A percentile compares a stretch with the other conserved stretches of the same genome.
phyloP scores from a whole-genome alignment of 805 yeast genomes.

The Saccharomyces cerevisiae region DNA sequence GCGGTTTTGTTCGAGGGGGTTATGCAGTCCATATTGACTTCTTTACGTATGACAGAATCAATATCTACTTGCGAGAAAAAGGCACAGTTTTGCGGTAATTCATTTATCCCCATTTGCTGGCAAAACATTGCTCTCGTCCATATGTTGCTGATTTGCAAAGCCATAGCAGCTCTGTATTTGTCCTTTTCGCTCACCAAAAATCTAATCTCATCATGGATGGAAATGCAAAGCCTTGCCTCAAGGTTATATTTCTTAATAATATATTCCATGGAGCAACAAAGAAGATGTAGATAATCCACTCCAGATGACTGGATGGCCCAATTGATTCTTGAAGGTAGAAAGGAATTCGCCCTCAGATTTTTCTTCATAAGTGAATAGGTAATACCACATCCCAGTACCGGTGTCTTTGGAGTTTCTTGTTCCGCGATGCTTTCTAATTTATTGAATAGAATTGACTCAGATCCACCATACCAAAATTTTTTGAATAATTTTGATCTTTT shows the following conservation, averaged over 20 bases:
- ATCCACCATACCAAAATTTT: conserved; percentile 74
- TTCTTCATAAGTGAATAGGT: conserved; percentile 69
- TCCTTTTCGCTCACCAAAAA: conserved; percentile 69
- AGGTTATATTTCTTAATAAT: conserved; percentile 54
- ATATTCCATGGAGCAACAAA: conserved; percentile 83
- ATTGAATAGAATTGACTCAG: conserved; percentile 88
- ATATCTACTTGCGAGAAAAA: conserved; percentile 91
- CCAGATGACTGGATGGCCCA: conserved; percentile 99
- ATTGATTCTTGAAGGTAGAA: conserved; percentile 82
- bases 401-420: conserved; percentile 74
- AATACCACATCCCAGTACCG: conserved; percentile 87
- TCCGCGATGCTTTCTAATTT: conserved; percentile 81
- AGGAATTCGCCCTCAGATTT: conserved; percentile 57
- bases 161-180: conserved; percentile 65
- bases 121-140: conserved; percentile 97
- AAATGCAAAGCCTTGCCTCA: conserved; percentile 69
- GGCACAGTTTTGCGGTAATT: conserved; percentile 91
- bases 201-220: conserved; percentile 94
- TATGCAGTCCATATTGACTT: conserved; percentile 82
- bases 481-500: conserved; percentile 28
- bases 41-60: conserved; percentile 81
- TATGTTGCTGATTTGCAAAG: conserved; percentile 79
- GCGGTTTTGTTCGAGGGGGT: conserved; percentile 77
- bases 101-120: conserved; percentile 80
- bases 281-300: conserved; percentile 85